These are phyloP conservation scores for Ophiostoma sp. DNA, from an alignment of 2,329 filamentous ascomycete species.

Conservation along the genomic window DNA sequence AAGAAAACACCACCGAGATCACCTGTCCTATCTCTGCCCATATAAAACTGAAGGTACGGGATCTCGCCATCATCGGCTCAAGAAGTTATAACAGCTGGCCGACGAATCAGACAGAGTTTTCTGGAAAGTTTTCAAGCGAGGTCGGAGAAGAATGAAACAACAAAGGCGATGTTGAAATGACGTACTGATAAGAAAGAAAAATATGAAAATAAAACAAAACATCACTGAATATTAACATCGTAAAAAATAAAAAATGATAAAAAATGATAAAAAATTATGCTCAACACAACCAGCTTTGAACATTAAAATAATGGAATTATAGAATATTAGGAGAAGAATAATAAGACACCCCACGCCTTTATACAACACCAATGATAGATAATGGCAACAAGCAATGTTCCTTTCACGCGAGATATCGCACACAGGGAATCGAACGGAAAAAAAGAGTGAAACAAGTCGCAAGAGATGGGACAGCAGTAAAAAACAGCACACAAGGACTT, in stretches of 20 bases:
- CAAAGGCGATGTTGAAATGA: background rate
- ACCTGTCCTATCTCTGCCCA: background rate
- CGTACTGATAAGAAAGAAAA: background rate
- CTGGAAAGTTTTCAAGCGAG: background rate
- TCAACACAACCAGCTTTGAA: background rate
- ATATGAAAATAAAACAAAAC: background rate
- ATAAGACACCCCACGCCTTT: constrained; percentile 12
- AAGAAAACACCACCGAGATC: background rate
- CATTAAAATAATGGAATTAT: background rate
- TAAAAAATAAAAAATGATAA: too few species aligned
- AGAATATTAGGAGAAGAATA: background rate
- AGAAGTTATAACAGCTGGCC: background rate
- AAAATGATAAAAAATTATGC: background rate
- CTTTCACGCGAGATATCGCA: background rate
- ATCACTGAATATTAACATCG: background rate
- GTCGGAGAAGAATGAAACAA: background rate
- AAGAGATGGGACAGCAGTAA: background rate
- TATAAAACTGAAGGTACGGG: background rate
- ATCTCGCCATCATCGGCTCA: background rate
- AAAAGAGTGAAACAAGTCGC: background rate
- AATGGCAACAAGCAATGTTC: background rate
- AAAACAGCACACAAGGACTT: background rate
- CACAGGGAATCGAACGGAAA: constrained; percentile 4
- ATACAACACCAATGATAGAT: background rate
- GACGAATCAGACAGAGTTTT: background rate